Evolutionary conservation across 1,284 basidiomycete genomes (phyloP).

Genomic region (Quambalaria eucalypti): DNA sequence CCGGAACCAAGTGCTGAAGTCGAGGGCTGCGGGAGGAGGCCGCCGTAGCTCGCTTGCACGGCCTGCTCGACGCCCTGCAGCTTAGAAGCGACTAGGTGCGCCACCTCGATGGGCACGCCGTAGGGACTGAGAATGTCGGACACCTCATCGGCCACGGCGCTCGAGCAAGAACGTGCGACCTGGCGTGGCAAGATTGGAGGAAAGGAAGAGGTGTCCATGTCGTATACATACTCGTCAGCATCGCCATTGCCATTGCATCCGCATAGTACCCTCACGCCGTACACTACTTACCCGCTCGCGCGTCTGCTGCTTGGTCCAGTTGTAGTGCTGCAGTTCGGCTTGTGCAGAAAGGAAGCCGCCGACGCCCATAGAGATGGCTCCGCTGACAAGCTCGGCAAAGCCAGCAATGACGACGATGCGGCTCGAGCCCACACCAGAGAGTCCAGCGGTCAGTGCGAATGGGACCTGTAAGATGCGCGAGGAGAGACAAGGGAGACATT

Average conservation of each 20-base stretch:
- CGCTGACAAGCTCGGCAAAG: slow-evolving; percentile 59
- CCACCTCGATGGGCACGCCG: slow-evolving; percentile 74
- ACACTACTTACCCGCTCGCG: slow-evolving; percentile 59
- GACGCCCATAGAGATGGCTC: slow-evolving; percentile 71
- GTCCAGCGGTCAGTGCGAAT: slow-evolving; percentile 57
- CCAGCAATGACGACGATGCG: slow-evolving; percentile 82
- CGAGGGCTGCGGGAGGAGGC: neutral
- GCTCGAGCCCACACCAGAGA: slow-evolving; percentile 80
- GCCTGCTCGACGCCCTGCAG: slow-evolving; percentile 3
- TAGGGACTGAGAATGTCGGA: slow-evolving; percentile 75
- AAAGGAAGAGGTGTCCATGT: neutral
- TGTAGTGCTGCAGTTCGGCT: slow-evolving; percentile 75
- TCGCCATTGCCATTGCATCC: neutral
- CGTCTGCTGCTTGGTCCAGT: slow-evolving; percentile 17
- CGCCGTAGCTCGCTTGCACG: neutral
- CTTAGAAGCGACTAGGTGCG: slow-evolving; percentile 60
- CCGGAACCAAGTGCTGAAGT: too few species aligned
- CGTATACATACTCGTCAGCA: neutral
- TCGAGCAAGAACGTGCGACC: slow-evolving; percentile 65
- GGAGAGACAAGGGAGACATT: neutral
- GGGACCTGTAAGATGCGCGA: slow-evolving; percentile 33
- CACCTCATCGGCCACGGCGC: slow-evolving; percentile 93
- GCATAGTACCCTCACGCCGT: too few species aligned
- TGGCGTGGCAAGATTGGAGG: neutral
- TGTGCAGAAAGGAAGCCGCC: slow-evolving; percentile 94